Evolutionary conservation across 257 asterid species (phyloP).

Genomic region (Solanum appendiculatum): DNA sequence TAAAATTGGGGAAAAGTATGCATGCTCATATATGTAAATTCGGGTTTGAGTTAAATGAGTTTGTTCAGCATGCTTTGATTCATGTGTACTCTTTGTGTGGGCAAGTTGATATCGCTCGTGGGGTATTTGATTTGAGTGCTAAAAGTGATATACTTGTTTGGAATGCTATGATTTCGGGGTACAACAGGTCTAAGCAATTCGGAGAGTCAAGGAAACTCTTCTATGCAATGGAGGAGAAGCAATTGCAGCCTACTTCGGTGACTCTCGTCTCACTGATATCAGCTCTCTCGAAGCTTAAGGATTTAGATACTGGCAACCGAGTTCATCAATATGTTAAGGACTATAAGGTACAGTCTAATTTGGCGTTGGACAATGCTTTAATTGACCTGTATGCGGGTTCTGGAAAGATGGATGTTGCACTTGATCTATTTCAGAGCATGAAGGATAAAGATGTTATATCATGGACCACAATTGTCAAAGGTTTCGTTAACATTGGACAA

Average conservation of each 20-base stretch:
- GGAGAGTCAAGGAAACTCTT: conserved; percentile 11
- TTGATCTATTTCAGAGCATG: conserved; percentile 9
- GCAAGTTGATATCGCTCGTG: conserved; percentile 13
- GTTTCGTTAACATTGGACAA: conserved; percentile 9
- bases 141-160: conserved; percentile 10
- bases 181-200: conserved; percentile 8
- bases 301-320: conserved; percentile 7
- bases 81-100: conserved; percentile 9
- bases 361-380: conserved; percentile 14
- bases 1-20: conserved; percentile 3
- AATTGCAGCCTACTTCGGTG: conserved; percentile 11
- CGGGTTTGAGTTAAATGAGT: conserved; percentile 17
- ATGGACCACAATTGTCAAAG: conserved; percentile 21
- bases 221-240: conserved; percentile 12
- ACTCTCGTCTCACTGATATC: conserved; percentile 17
- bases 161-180: conserved; percentile 24
- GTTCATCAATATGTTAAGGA: conserved; percentile 18
- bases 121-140: conserved; percentile 13
- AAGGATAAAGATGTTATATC: conserved; percentile 17
- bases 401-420: conserved; percentile 16
- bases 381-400: conserved; percentile 12
- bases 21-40: conserved; percentile 21
- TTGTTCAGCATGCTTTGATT: conserved; percentile 13
- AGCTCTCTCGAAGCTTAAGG: conserved; percentile 20
- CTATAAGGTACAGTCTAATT: conserved; percentile 3